Evolutionary conservation across 2,329 filamentous ascomycete genomes (phyloP).

Genomic region (Nectriaceae sp.): DNA sequence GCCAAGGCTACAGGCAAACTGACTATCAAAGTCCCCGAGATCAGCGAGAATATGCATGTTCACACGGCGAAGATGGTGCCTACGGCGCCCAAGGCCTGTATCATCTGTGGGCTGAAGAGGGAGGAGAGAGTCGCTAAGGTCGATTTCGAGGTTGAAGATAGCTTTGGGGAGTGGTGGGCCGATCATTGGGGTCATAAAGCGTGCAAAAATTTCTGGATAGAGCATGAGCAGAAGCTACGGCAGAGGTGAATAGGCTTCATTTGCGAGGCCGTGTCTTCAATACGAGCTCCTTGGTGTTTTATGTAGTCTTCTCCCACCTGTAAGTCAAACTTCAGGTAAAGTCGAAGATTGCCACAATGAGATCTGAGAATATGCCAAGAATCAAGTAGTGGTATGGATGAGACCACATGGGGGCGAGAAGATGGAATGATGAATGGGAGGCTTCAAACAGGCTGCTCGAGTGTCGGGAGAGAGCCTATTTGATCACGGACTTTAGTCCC

Average conservation of each 20-base stretch:
- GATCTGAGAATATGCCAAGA: too few relatives aligned
- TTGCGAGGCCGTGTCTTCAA: too few relatives aligned
- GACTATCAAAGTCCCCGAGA: slow-evolving; percentile 64
- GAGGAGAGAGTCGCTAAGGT: slow-evolving; percentile 80
- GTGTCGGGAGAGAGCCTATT: too few relatives aligned
- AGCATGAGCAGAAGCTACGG: slow-evolving; percentile 69
- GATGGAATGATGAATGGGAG: too few relatives aligned
- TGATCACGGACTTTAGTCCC: too few relatives aligned
- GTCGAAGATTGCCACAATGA: too few relatives aligned
- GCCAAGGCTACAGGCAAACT: slow-evolving; percentile 60
- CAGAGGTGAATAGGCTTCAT: slow-evolving; percentile 58
- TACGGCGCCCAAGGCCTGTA: slow-evolving; percentile 73
- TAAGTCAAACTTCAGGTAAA: too few relatives aligned
- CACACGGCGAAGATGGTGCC: slow-evolving; percentile 72
- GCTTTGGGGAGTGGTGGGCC: slow-evolving; percentile 95
- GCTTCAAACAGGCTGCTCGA: too few relatives aligned
- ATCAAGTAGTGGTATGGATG: background rate
- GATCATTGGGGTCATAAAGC: slow-evolving; percentile 82
- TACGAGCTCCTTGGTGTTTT: too few relatives aligned
- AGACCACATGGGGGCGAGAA: too few relatives aligned
- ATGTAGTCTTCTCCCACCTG: too few relatives aligned
- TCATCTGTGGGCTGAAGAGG: slow-evolving; percentile 84
- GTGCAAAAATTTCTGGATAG: slow-evolving; percentile 84
- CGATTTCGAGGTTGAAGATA: slow-evolving; percentile 79
- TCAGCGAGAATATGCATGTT: slow-evolving; percentile 69